phyloP scores from a whole-genome alignment of 2,329 filamentous ascomycete species.

The Colletotrichum spaethianum region DNA sequence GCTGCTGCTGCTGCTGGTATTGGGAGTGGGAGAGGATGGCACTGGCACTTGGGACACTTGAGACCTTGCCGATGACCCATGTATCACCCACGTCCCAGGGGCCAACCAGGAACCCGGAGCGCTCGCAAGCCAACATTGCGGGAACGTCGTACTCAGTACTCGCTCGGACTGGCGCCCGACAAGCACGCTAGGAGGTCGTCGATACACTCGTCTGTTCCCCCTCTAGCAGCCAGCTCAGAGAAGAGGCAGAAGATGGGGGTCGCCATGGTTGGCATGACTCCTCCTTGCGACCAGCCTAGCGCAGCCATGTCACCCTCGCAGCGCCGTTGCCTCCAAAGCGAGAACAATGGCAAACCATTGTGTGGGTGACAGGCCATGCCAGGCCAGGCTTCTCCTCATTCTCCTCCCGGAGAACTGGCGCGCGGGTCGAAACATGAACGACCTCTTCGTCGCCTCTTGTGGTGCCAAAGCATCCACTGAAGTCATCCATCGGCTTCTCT shows the following conservation, averaged over 20 bases:
- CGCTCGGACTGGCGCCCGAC: not conserved
- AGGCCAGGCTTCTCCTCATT: conserved; percentile 24
- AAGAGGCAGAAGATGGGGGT: not conserved
- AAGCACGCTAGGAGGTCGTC: conserved; percentile 3
- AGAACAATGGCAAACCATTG: conserved; percentile 25
- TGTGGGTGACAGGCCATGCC: not conserved
- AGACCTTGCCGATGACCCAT: conserved; percentile 38
- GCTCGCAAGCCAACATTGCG: conserved; percentile 29
- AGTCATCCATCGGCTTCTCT: not conserved
- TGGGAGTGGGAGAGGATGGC: not conserved
- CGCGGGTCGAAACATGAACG: conserved; percentile 2
- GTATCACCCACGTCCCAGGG: conserved; percentile 41
- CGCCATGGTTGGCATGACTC: conserved; percentile 14
- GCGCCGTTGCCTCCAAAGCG: conserved; percentile 18
- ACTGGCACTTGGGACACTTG: conserved; percentile 28
- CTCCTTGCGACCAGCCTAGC: conserved; percentile 15
- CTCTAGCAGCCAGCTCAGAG: conserved; percentile 17
- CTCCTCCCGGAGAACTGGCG: not conserved
- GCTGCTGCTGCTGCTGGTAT: conserved; percentile 13
- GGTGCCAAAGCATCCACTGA: not conserved
- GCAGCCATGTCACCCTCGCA: conserved; percentile 33
- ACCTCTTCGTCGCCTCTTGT: conserved; percentile 6
- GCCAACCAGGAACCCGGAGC: conserved; percentile 41
- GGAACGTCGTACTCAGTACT: conserved; percentile 28
- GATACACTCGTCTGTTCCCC: conserved; percentile 7